A percentile compares a stretch with the other conserved stretches of the same genome.
Conservation (phyloP, 2,329 filamentous ascomycete genomes). For the Aspergillus viridinutans region DNA sequence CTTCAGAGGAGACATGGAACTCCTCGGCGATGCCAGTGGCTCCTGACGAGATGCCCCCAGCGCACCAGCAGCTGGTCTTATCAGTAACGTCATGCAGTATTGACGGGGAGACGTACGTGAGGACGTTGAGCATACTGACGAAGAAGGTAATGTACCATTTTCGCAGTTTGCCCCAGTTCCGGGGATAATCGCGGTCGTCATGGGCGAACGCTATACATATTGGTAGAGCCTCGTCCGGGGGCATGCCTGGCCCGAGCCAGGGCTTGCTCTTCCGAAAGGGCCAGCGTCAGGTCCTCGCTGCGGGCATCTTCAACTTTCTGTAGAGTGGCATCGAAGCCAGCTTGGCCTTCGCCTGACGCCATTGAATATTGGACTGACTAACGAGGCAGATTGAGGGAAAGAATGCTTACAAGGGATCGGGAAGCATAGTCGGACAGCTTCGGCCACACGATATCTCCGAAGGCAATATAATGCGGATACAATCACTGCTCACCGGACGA, state of each 20-base stretch:
- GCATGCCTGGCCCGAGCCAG: slow-evolving; percentile 18
- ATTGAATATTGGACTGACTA: background rate
- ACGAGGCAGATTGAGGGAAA: too few relatives aligned
- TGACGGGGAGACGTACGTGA: slow-evolving; percentile 17
- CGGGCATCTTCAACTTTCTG: slow-evolving; percentile 13
- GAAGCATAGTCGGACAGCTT: too few relatives aligned
- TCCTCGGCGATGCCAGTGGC: slow-evolving; percentile 25
- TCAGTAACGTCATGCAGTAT: background rate
- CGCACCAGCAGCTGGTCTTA: slow-evolving; percentile 20
- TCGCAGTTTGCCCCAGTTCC: slow-evolving; percentile 35
- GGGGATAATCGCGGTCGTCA: slow-evolving; percentile 34
- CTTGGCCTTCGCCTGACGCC: slow-evolving; percentile 1
- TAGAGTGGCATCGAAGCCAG: background rate
- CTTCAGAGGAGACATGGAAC: slow-evolving; percentile 26
- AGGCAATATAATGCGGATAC: too few relatives aligned
- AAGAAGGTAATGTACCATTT: slow-evolving; percentile 42
- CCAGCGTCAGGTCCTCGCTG: slow-evolving; percentile 10
- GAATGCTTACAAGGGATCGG: too few relatives aligned
- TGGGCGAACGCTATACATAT: slow-evolving; percentile 18
- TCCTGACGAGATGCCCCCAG: slow-evolving; percentile 26
- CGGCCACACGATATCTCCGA: too few relatives aligned
- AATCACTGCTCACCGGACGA: too few relatives aligned
- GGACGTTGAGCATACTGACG: slow-evolving; percentile 33
- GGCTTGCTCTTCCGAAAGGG: slow-evolving; percentile 22
- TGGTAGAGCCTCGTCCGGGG: slow-evolving; percentile 20